A percentile compares a stretch with the other conserved stretches of the same genome.
Evolutionary conservation across 2,329 filamentous ascomycete species (phyloP).

Genomic region (Cordyceps fumosorosea): DNA sequence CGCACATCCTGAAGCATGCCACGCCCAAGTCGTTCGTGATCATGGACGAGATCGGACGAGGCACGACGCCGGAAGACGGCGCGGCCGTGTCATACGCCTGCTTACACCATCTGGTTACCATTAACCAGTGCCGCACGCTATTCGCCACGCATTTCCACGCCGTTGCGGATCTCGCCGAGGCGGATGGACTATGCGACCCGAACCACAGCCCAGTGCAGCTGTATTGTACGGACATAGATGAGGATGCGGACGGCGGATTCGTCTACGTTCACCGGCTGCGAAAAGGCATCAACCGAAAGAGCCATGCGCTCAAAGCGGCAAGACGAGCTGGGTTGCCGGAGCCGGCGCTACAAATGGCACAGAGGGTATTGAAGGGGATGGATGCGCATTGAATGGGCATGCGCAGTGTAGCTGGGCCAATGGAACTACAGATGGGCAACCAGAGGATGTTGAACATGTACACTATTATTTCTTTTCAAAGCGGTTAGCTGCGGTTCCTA

Average conservation of each 20-base stretch:
- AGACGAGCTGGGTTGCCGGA: conserved; percentile 75
- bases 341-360: conserved; percentile 62
- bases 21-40: conserved; percentile 85
- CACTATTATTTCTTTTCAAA: not conserved
- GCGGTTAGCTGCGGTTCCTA: conserved; percentile 35
- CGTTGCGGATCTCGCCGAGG: conserved; percentile 67
- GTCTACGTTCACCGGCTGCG: conserved; percentile 79
- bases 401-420: not conserved
- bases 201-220: conserved; percentile 48
- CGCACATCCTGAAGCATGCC: conserved; percentile 77
- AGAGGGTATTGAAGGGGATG: conserved; percentile 39
- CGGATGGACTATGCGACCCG: conserved; percentile 36
- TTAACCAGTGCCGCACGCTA: conserved; percentile 72
- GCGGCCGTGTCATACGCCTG: conserved; percentile 84
- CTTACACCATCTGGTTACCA: conserved; percentile 71
- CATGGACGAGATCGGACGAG: conserved; percentile 96
- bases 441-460: not conserved
- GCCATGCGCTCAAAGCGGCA: conserved; percentile 94
- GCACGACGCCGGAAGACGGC: conserved; percentile 90
- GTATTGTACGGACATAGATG: conserved; percentile 86
- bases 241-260: conserved; percentile 65
- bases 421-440: too few relatives aligned
- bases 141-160: conserved; percentile 95
- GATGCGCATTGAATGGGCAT: not conserved
- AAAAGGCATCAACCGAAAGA: conserved; percentile 75